These are phyloP conservation scores for Oenanthe sinensis DNA, from an alignment of 129 eudicot genomes.

Conservation along the genomic window DNA sequence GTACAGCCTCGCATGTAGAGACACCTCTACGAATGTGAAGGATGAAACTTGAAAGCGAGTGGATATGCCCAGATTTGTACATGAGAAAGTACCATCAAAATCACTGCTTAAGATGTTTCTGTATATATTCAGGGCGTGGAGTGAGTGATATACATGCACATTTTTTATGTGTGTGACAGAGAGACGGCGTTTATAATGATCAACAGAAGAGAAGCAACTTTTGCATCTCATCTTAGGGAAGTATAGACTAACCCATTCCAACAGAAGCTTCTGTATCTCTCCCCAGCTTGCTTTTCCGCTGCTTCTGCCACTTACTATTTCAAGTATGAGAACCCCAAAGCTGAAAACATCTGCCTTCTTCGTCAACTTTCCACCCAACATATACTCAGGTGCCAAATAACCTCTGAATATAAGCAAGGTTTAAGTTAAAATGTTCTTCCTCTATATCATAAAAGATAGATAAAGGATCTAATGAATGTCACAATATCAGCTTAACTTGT, in stretches of 20 bases:
- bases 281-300: conserved; percentile 48
- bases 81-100: not conserved
- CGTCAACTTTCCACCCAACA: conserved; percentile 76
- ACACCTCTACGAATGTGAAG: not conserved
- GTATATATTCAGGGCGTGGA: not conserved
- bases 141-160: not conserved
- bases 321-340: conserved; percentile 87
- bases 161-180: not conserved
- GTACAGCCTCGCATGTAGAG: not conserved
- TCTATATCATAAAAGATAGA: not conserved
- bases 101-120: not conserved
- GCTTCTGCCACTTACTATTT: conserved; percentile 65
- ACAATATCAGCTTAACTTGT: not conserved
- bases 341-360: conserved; percentile 83
- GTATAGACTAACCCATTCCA: conserved; percentile 66
- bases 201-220: no score
- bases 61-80: not conserved
- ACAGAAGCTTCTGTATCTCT: conserved; percentile 41
- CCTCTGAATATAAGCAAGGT: conserved; percentile 37
- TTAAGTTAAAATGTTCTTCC: not conserved
- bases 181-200: no score
- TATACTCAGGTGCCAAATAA: conserved; percentile 95
- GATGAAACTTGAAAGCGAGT: no score
- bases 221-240: not conserved
- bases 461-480: not conserved